Evolutionary conservation across 495 filamentous ascomycete species (phyloP), one percentile per base, ranked within the genome.

Genomic region (Penicillium lividum): DNA sequence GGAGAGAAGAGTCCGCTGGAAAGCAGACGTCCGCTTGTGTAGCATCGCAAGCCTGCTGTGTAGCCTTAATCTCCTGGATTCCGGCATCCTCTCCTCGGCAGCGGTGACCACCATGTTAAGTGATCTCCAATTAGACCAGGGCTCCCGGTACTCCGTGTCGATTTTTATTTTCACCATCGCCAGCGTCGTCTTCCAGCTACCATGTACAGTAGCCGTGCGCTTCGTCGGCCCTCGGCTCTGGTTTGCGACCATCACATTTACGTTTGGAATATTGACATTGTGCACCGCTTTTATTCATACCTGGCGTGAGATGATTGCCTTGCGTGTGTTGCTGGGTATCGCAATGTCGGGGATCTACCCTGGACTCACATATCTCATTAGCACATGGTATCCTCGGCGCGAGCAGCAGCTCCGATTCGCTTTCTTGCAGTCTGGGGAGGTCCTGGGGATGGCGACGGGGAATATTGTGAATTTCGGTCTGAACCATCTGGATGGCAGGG

Each of bases 141-240:
- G 86, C 10, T 84, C 84, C 18, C 79, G 84, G 18, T 89, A 88
- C 69, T 88, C 84, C 8, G 82, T 91, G 15, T 79, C 86, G 28
- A 92, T 93, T 52, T 88, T 93, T 70, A 89, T 91, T 66, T 91
- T 90, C 74, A 91, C 89, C 29, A 80, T 91, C 56, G 80, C 86
- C 11, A 87, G 84, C 67, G 88, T 93, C 45, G 79, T 81, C 25
- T 91, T 89, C 63, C 89, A 93, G 66, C 75, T 93, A 15, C 89
- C 89, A 0, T 86, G 84, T 30, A 92, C 89, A 3, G 74, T 91
- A 22, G 84, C 86, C 5, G 86, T 90, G 40, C 80, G 89, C 33
- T 77, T 84, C 7, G 74, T 89, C 47, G 88, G 89, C 11, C 89
- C 89, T 1, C 78, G 89, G 25, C 55, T 85, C 43, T 90, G 83